phyloP scores from a whole-genome alignment of 208 protist species.

The Jaenimonas drosophilae region DNA sequence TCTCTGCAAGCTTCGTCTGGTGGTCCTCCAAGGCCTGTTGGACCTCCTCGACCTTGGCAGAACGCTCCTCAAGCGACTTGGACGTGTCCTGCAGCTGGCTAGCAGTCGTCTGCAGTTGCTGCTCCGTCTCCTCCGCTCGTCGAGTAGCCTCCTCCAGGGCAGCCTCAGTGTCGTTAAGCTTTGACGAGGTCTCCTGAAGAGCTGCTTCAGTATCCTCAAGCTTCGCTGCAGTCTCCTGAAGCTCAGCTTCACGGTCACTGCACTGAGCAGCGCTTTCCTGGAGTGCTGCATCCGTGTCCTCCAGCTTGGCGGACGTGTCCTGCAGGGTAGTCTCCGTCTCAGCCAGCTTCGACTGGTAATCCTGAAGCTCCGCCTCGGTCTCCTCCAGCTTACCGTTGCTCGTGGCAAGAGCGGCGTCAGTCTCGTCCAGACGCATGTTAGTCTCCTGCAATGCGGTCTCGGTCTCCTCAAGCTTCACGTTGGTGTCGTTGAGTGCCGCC shows the following conservation, averaged over 20 bases:
- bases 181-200: constrained; percentile 3
- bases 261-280: background rate
- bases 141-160: constrained; percentile 3
- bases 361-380: constrained; percentile 9
- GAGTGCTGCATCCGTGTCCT: background rate
- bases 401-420: background rate
- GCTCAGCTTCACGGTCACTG: background rate
- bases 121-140: constrained; percentile 1
- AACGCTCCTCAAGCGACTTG: constrained; percentile 5
- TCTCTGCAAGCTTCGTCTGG: background rate
- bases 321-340: background rate
- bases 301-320: background rate
- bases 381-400: background rate
- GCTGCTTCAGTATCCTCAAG: background rate
- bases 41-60: background rate
- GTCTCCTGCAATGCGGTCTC: background rate
- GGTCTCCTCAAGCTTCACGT: background rate
- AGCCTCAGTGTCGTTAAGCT: background rate
- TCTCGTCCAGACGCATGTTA: background rate
- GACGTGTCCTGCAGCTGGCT: constrained; percentile 4
- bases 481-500: background rate
- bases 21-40: background rate
- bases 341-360: constrained; percentile 10
- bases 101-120: constrained; percentile 4
- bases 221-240: background rate